These are phyloP conservation scores for Cicer chorassanicum DNA, from an alignment of 306 rosid species.

Conservation along the genomic window DNA sequence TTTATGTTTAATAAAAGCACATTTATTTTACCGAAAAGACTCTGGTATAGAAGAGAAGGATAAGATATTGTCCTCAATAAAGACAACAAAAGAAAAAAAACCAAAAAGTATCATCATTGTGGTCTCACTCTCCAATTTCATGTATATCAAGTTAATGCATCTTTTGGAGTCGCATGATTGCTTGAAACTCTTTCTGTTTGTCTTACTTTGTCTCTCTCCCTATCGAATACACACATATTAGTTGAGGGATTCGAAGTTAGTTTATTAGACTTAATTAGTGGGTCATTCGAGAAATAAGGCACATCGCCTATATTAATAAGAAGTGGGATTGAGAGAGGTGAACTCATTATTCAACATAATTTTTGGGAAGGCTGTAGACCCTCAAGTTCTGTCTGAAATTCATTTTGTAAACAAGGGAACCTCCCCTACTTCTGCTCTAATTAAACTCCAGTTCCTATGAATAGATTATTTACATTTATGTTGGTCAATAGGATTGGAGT, in stretches of 20 bases:
- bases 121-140: constrained; percentile 1
- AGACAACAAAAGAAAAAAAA: not conserved
- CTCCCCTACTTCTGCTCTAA: not conserved
- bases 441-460: not conserved
- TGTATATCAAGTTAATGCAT: constrained; percentile 1
- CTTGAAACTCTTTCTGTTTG: constrained; percentile 14
- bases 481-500: constrained; percentile 7
- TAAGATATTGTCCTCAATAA: not conserved
- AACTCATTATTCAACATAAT: too few species aligned
- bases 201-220: not conserved
- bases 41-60: not conserved
- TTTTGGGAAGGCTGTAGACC: not conserved
- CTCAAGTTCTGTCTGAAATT: not conserved
- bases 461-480: not conserved
- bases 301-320: not conserved
- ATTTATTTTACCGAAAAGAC: not conserved
- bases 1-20: not conserved
- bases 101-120: not conserved
- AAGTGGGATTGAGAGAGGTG: not conserved
- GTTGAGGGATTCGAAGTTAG: not conserved
- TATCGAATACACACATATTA: not conserved
- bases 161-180: not conserved
- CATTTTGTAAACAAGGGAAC: constrained; percentile 7
- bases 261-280: not conserved
- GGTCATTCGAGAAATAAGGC: constrained; percentile 2